Percentiles rank a stretch among this genome's conserved stretches.
phyloP scores from a whole-genome alignment of 345 rosid species.

The Hibiscus tridactylites region DNA sequence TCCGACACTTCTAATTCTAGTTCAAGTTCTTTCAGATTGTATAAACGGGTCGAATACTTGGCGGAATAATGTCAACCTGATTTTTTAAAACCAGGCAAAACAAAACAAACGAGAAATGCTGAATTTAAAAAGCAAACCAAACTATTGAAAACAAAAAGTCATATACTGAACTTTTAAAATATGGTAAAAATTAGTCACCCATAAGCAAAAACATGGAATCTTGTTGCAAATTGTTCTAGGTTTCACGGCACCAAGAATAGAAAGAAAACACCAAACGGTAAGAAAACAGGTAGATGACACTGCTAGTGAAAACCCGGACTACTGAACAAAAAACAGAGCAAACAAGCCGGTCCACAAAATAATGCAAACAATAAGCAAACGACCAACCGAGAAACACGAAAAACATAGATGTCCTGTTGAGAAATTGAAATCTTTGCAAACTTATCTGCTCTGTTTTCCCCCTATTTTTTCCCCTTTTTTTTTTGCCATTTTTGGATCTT shows the following conservation, averaged over 20 bases:
- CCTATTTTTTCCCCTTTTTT: neutral
- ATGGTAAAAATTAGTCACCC: slow-evolving; percentile 1
- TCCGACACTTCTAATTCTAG: too few relatives aligned
- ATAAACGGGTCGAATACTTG: too few relatives aligned
- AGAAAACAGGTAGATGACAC: neutral
- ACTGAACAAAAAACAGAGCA: slow-evolving; percentile 8
- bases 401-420: slow-evolving; percentile 3
- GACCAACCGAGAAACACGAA: slow-evolving; percentile 7
- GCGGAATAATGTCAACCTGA: neutral
- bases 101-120: neutral
- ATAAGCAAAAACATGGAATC: neutral
- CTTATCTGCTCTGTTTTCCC: slow-evolving; percentile 6
- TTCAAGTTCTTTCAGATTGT: too few relatives aligned
- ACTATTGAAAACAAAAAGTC: neutral
- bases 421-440: slow-evolving; percentile 12
- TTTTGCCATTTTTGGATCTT: neutral
- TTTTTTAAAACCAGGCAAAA: neutral
- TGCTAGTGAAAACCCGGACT: neutral
- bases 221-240: slow-evolving; percentile 13
- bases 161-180: neutral
- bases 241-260: slow-evolving; percentile 4
- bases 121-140: neutral
- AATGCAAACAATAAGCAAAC: slow-evolving; percentile 7
- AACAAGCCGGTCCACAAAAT: slow-evolving; percentile 1
- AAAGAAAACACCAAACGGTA: neutral